Base-by-base conservation (phyloP, 2,329 filamentous ascomycete species). In the Bipolaris cookei region DNA sequence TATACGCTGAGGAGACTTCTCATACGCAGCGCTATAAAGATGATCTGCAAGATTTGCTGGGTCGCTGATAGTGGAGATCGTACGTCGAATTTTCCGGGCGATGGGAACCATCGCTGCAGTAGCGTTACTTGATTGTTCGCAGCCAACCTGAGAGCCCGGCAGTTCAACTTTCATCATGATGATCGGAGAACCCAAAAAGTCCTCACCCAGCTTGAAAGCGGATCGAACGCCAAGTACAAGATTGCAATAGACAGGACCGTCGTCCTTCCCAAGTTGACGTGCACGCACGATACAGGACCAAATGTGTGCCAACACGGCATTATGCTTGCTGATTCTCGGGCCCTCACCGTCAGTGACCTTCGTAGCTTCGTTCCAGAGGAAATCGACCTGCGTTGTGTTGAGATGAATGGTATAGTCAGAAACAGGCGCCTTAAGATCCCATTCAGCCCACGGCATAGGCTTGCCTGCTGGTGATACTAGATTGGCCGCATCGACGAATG, bases 251-350 rank as follows among this genome's bases (percentile, higher is more conserved):
- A 60, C 53, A 23, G 50, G 50, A 4, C 42, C 37, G 5, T 51
- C 1, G 16, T 60, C 58, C 16, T 54, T 25, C 38, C 18, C 11
- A 4, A 60, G 46, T 10, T 28, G 14, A 35, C 58, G 54, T 21
- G 58, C 58, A 30, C 54, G 54, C 42, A 60, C 54, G 4, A 60
- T 21, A 21, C 54, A 57, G 1, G 54, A 57, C 58, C 58, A 60
- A 11, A 60, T 18, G 8, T 55, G 58, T 10, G 58, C 58, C 25
- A 61, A 50, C 25, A 61, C 25, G 5, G 58, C 58, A 35, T 61
- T 54, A 45, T 57, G 58, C 38, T 55, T 61, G 47, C 54, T 57
- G 34, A 61, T 52, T n/a, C 2, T 20, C 30, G 20, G 25, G 14
- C 38, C 32, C 30, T n/a, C 4, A 28, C 8, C 4, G 1, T 11